Percentiles rank a stretch among this genome's conserved stretches.
These are phyloP conservation scores for Colletotrichum tropicale DNA, from an alignment of 2,329 filamentous ascomycete genomes.

Conservation along the genomic window DNA sequence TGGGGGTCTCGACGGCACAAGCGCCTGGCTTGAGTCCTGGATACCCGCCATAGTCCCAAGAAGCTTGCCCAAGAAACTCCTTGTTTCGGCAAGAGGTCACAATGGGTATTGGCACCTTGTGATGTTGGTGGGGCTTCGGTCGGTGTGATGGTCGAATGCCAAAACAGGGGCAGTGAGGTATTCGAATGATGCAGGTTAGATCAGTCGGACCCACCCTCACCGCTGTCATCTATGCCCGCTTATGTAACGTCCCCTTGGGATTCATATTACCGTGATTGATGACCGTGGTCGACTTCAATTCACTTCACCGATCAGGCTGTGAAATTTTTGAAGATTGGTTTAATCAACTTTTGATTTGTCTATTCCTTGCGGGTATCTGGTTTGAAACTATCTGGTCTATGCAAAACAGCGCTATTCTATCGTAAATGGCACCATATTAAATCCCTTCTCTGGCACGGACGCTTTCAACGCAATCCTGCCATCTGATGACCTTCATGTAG, in stretches of 20 bases:
- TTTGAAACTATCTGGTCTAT: neutral
- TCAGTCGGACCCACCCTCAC: rapidly evolving
- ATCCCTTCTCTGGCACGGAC: slow-evolving; percentile 30
- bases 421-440: neutral
- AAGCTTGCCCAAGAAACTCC: rapidly evolving
- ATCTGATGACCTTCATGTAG: slow-evolving; percentile 32
- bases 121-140: neutral
- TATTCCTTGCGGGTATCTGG: neutral
- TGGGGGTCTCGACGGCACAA: neutral
- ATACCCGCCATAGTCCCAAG: rapidly evolving
- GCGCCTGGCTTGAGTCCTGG: neutral
- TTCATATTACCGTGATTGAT: neutral
- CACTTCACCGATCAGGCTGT: neutral
- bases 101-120: neutral
- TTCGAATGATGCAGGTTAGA: rapidly evolving
- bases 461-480: slow-evolving; percentile 35
- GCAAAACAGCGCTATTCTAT: neutral
- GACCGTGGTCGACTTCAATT: neutral
- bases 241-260: neutral
- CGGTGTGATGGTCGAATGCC: neutral
- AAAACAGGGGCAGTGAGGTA: rapidly evolving
- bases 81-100: neutral
- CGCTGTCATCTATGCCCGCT: neutral
- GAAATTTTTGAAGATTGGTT: neutral
- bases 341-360: neutral